Percentiles rank a stretch among this genome's conserved stretches.
Evolutionary conservation across 352 stramenopile genomes (phyloP).

Genomic region (Phytophthora podocarpi): DNA sequence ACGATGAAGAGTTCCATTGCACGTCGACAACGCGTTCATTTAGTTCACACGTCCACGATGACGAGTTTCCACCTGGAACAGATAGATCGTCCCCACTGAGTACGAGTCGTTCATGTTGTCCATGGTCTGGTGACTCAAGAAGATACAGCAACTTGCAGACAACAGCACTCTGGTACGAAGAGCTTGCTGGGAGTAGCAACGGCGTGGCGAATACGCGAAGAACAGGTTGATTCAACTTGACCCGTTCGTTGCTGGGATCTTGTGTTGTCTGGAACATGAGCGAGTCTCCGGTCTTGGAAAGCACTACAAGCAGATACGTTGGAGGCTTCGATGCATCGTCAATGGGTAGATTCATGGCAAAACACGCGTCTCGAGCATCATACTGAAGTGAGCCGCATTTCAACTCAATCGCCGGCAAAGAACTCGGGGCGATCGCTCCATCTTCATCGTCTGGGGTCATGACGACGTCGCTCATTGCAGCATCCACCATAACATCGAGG

Average conservation of each 20-base stretch:
- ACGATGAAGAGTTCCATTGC: slow-evolving; percentile 51
- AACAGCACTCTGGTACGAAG: slow-evolving; percentile 31
- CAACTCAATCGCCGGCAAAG: slow-evolving; percentile 33
- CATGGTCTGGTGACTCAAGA: neutral
- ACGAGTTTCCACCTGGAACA: slow-evolving; percentile 28
- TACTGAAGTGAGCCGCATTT: slow-evolving; percentile 35
- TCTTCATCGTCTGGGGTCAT: slow-evolving; percentile 35
- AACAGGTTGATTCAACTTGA: slow-evolving; percentile 49
- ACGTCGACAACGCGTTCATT: slow-evolving; percentile 59
- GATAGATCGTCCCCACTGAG: slow-evolving; percentile 60
- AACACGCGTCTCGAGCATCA: slow-evolving; percentile 68
- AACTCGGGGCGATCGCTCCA: slow-evolving; percentile 1
- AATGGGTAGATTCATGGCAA: slow-evolving; percentile 30
- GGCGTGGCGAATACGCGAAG: slow-evolving; percentile 63
- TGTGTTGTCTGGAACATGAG: slow-evolving; percentile 53
- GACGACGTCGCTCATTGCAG: slow-evolving; percentile 11
- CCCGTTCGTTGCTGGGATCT: slow-evolving; percentile 41
- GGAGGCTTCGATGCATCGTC: slow-evolving; percentile 18
- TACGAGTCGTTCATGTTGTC: slow-evolving; percentile 37
- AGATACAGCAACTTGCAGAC: slow-evolving; percentile 58
- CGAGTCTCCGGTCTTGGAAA: slow-evolving; percentile 55
- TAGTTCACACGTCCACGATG: slow-evolving; percentile 35
- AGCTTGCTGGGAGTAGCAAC: slow-evolving; percentile 37
- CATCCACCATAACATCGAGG: slow-evolving; percentile 17
- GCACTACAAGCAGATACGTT: slow-evolving; percentile 52